Evolutionary conservation across 2,329 filamentous ascomycete genomes (phyloP).

Genomic region (Alternaria longipes): DNA sequence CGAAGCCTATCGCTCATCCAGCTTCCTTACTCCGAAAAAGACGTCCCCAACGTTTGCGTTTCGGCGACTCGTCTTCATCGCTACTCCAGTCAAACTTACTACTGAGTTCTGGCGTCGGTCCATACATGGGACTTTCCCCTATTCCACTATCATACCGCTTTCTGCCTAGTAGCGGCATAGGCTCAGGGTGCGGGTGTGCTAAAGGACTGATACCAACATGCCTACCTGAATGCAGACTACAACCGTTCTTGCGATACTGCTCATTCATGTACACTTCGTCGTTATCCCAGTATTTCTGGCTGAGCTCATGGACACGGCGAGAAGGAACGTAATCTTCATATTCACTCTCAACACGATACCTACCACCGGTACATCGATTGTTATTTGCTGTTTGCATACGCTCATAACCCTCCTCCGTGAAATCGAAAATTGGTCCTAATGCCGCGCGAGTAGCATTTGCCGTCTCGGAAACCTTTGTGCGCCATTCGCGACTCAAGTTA

Average conservation of each 20-base stretch:
- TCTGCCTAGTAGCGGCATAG: neutral
- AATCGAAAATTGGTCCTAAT: constrained; percentile 19
- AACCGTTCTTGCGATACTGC: neutral
- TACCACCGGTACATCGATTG: neutral
- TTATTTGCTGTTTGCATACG: neutral
- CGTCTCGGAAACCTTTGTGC: constrained; percentile 18
- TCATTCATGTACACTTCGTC: constrained; percentile 11
- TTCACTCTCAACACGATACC: neutral
- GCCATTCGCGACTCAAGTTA: constrained; percentile 7
- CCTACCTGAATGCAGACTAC: neutral
- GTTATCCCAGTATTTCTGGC: constrained; percentile 22
- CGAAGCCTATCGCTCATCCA: neutral
- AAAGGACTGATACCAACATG: neutral
- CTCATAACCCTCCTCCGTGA: constrained; percentile 9
- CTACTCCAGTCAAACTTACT: constrained; percentile 10
- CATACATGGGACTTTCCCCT: neutral
- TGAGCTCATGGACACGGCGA: constrained; percentile 28
- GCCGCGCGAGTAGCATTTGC: constrained; percentile 24
- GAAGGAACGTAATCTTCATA: constrained; percentile 17
- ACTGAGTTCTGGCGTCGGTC: neutral
- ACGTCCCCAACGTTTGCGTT: neutral
- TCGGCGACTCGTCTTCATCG: neutral
- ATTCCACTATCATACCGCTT: neutral
- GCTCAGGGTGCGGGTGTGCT: neutral
- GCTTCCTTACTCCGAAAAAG: neutral